Base-by-base conservation (phyloP, 495 filamentous ascomycete species). In the Penicillium nucicola region DNA sequence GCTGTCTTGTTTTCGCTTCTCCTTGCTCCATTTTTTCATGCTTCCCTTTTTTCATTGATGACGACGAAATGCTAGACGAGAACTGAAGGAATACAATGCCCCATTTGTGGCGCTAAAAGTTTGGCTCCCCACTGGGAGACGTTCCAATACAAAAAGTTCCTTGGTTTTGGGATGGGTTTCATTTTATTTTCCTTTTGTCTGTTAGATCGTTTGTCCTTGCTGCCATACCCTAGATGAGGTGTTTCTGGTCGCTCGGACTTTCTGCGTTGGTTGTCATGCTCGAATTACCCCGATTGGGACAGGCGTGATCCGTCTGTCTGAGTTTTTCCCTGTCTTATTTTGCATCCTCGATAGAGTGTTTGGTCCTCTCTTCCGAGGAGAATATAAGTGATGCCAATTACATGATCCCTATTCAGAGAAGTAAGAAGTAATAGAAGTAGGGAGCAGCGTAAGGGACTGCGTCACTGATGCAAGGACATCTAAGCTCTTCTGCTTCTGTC, bases 21-120 rank as follows among this genome's bases (percentile, higher is more conserved):
- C 32, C 38, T 28, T n/a, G 12, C 22, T 30, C 38, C 10, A 30
- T 39, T 38, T 55, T 42, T 42, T 50, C 25, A 28, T 28, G 25
- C 51, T 30, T 48, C 19, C 43, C 37, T 43, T 47, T 55, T 57
- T 46, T 25, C 33, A 52, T 55, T 57, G 56, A 64, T 64, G 61
- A 71, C 62, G 70, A 72, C 66, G 67, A 68, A 66, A 74, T 71
- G 71, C 61, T 74, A 71, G 65, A 74, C 59, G 70, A 70, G 60
- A 64, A 63, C 55, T 56, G 49, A 62, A 60, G 62, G 56, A 62
- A 60, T 56, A 49, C 48, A 56, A 61, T 52, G 55, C 56, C 56
- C 50, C 46, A 17, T 40, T 28, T 18, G 25, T 17, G 42, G 54
- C 34, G 45, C 48, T 34, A 61, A 61, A 61, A 61, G 55, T 61